phyloP scores from a whole-genome alignment of 2,329 filamentous ascomycete genomes.

The Periconia macrospinosa region DNA sequence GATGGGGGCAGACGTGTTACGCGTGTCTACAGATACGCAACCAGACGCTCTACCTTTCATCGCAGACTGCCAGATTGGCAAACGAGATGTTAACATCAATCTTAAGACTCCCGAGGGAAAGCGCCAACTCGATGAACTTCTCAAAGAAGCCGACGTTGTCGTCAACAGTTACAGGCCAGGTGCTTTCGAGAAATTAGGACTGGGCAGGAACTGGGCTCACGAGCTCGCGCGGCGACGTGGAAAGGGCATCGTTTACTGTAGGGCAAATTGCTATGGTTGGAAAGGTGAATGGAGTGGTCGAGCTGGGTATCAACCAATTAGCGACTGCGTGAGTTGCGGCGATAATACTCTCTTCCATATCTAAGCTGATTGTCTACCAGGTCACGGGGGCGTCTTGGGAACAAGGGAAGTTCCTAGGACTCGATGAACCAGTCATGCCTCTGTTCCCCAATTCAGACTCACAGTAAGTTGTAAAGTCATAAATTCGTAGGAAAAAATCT shows the following conservation, averaged over 20 bases:
- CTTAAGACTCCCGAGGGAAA: too few species aligned
- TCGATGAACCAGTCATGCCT: conserved; percentile 2
- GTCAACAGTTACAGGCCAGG: conserved; percentile 69
- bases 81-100: too few species aligned
- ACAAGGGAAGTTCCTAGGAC: conserved; percentile 3
- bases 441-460: conserved; percentile 3
- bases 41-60: conserved; percentile 51
- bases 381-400: conserved; percentile 56
- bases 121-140: too few species aligned
- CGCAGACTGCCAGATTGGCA: too few species aligned
- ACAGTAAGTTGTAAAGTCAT: too few species aligned
- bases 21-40: conserved; percentile 61
- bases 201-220: conserved; percentile 56
- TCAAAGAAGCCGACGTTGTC: conserved; percentile 43
- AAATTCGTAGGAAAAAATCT: too few species aligned
- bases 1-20: conserved; percentile 70
- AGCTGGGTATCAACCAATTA: too few species aligned
- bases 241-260: conserved; percentile 65
- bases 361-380: conserved; percentile 51
- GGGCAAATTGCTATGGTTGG: conserved; percentile 69
- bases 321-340: too few species aligned
- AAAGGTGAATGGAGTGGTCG: conserved; percentile 56
- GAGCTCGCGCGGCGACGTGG: conserved; percentile 55
- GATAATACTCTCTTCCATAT: conserved; percentile 15
- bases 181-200: conserved; percentile 62